Percentiles rank a stretch among this genome's conserved stretches.
Conservation (phyloP, 768 basidiomycete genomes). For the Lyophyllum atratum region DNA sequence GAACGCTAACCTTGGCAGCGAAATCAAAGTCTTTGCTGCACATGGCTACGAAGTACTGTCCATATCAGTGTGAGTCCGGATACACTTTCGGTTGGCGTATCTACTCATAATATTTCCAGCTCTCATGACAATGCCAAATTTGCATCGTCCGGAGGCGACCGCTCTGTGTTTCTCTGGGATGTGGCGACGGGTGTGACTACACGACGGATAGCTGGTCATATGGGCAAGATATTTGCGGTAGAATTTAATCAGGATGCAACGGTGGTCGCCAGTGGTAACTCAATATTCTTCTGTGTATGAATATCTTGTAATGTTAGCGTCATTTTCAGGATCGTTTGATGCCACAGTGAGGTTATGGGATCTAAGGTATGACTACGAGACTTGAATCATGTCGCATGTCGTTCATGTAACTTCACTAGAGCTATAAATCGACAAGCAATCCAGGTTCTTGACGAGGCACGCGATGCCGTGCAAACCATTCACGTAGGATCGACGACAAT, state of each 20-base stretch:
- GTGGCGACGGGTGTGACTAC: slow-evolving; percentile 86
- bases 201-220: slow-evolving; percentile 83
- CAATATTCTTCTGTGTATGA: not conserved
- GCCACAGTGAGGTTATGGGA: slow-evolving; percentile 93
- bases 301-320: not conserved
- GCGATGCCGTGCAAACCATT: slow-evolving; percentile 83
- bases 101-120: slow-evolving; percentile 36
- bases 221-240: slow-evolving; percentile 87
- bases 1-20: slow-evolving; percentile 84
- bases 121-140: slow-evolving; percentile 94
- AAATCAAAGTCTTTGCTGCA: slow-evolving; percentile 88
- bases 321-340: slow-evolving; percentile 82
- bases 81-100: not conserved
- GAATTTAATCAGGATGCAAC: slow-evolving; percentile 88
- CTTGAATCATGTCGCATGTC: not conserved
- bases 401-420: slow-evolving; percentile 52
- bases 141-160: slow-evolving; percentile 92
- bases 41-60: slow-evolving; percentile 97
- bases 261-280: slow-evolving; percentile 83
- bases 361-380: slow-evolving; percentile 57
- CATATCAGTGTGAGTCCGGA: slow-evolving; percentile 72
- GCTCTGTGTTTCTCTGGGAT: slow-evolving; percentile 94
- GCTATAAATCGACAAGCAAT: slow-evolving; percentile 69
- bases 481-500: slow-evolving; percentile 68
- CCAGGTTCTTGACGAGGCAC: slow-evolving; percentile 88